Evolutionary conservation across 1,284 basidiomycete species (phyloP), one percentile per base, ranked within the genome.

Genomic region (Naganishia liquefaciens): DNA sequence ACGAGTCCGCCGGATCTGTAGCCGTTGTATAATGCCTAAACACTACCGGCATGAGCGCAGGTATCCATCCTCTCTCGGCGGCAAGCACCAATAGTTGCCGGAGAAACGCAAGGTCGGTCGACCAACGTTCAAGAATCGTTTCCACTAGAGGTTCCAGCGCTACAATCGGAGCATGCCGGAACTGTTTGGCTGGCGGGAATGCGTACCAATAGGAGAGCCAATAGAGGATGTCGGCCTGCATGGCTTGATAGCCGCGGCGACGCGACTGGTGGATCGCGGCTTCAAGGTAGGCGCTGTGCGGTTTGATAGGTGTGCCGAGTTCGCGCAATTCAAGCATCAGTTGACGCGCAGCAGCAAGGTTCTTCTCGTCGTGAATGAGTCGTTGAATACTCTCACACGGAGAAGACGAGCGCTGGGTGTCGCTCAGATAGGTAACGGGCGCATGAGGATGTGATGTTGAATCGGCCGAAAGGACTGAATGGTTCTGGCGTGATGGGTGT

Each of bases 351-450:
- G 39, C 49, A 6, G 49, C 17, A 19, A 30, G 51, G 51, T 65
- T 44, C 23, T 53, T 61, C n/a, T 60, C 55, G n/a, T 27, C 30
- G 17, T 30, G 50, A 23, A 65, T 58, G 51, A 58, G 47, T 15
- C 54, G 46, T 17, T 46, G 44, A 0, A 65, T 19, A 2, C 33
- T 51, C 10, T 53, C 19, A 19, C 63, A 65, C 6, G 63, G 57
- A 2, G 54, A 39, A n/a, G 51, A 19, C 30, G 33, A 33, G 25
- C 23, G 30, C 47, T 54, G 40, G 6, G 17, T 51, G 15, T 23
- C 25, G 13, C 23, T 27, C 19, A 57, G 49, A 47, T 55, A 49
- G 19, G 25, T 55, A 19, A 64, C 39, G 28, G 54, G 55, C 15
- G 63, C 49, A 25, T 60, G 44, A 13, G 47, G 15, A 25, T 49